Percentiles rank a stretch among this genome's conserved stretches.
Conservation (phyloP, 75 land plant genomes). For the Sequoiadendron giganteum region DNA sequence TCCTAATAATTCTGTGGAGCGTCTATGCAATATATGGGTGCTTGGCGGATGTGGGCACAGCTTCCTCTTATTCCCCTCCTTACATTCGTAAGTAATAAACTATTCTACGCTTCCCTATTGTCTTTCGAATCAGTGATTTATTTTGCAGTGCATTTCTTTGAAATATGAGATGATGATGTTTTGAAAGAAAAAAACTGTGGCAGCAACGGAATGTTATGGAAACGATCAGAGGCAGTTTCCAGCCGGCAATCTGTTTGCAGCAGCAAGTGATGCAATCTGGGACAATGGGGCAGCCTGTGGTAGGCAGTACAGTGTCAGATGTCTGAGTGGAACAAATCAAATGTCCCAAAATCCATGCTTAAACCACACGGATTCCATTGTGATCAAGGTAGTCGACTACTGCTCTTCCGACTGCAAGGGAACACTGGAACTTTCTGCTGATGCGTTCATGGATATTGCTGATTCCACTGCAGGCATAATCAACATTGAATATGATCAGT, state of each 20-base stretch:
- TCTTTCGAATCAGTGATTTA: no score
- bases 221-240: slow-evolving; percentile 40
- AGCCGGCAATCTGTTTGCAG: slow-evolving; percentile 37
- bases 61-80: no score
- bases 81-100: no score
- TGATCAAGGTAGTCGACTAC: slow-evolving; percentile 24
- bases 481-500: neutral
- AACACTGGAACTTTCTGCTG: neutral
- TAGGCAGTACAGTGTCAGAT: slow-evolving; percentile 40
- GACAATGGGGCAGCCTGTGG: slow-evolving; percentile 64
- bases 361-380: slow-evolving; percentile 8
- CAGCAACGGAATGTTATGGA: slow-evolving; percentile 64
- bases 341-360: neutral
- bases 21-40: no score
- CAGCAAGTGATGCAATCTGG: slow-evolving; percentile 54
- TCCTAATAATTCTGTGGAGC: no score
- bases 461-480: neutral
- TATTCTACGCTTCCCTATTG: no score
- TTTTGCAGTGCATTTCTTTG: no score
- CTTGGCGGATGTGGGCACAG: no score
- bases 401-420: slow-evolving; percentile 16
- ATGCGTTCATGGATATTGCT: neutral
- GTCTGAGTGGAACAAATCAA: slow-evolving; percentile 28
- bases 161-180: no score
- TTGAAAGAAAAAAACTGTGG: neutral